Evolutionary conservation across 1,284 basidiomycete species (phyloP).

Genomic region (Apiotrichum porosum): DNA sequence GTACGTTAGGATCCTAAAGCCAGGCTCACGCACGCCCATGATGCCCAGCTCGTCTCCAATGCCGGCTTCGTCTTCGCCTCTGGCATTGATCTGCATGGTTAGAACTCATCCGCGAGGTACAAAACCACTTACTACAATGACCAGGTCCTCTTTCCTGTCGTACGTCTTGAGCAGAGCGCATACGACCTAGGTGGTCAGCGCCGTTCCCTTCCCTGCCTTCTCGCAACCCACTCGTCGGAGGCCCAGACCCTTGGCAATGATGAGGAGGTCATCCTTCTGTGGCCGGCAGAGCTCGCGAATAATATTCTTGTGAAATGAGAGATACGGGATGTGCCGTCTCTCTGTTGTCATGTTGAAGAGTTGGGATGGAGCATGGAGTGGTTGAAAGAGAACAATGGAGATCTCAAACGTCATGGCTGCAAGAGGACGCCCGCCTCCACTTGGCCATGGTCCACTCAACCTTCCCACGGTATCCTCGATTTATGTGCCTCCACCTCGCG

Average conservation of each 20-base stretch:
- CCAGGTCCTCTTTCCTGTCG: conserved; percentile 75
- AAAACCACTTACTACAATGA: conserved; percentile 62
- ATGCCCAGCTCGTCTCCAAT: conserved; percentile 89
- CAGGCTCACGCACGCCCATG: conserved; percentile 83
- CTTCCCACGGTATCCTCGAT: conserved; percentile 5
- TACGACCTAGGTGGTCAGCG: conserved; percentile 55
- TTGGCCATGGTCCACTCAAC: too few species aligned
- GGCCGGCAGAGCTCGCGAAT: conserved; percentile 54
- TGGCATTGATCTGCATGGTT: conserved; percentile 60
- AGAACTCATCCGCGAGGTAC: too few species aligned
- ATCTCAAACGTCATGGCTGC: too few species aligned
- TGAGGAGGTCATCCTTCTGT: conserved; percentile 70
- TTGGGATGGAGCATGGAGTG: neutral
- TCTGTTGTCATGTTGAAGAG: too few species aligned
- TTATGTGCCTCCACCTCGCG: too few species aligned
- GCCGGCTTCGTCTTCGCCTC: conserved; percentile 76
- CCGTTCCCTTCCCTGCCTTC: neutral
- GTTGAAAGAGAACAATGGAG: too few species aligned
- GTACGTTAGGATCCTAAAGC: conserved; percentile 75
- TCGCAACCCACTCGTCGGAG: conserved; percentile 57
- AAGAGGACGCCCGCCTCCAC: too few species aligned
- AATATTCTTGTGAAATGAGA: conserved; percentile 49
- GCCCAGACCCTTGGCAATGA: conserved; percentile 82
- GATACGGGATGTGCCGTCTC: conserved; percentile 46
- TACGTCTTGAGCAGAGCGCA: conserved; percentile 88